A percentile compares a stretch with the other conserved stretches of the same genome.
Conservation (phyloP, 2,329 filamentous ascomycete genomes). For the Harringtonia aguacate region DNA sequence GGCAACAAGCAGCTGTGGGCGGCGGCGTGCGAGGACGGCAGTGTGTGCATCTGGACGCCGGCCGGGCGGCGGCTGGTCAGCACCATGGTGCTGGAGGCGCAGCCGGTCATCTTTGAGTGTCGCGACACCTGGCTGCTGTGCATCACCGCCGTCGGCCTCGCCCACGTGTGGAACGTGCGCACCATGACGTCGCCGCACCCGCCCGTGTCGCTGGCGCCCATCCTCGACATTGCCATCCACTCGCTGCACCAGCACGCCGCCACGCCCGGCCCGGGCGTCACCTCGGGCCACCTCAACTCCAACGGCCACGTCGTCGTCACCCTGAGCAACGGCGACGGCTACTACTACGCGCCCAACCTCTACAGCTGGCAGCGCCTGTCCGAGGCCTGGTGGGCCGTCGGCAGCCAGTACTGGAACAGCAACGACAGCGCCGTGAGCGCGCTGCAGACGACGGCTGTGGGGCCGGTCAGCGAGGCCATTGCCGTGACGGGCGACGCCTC, state of each 20-base stretch:
- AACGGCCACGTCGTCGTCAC: conserved; percentile 81
- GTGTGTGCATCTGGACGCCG: conserved; percentile 82
- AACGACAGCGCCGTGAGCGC: conserved; percentile 83
- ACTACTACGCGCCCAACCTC: conserved; percentile 76
- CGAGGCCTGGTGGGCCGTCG: conserved; percentile 96
- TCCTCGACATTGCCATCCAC: conserved; percentile 77
- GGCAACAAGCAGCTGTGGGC: conserved; percentile 89
- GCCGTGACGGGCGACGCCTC: conserved; percentile 40
- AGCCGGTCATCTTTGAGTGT: conserved; percentile 88
- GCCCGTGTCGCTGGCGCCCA: conserved; percentile 77
- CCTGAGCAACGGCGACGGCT: conserved; percentile 89
- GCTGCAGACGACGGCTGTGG: conserved; percentile 60
- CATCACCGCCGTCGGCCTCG: conserved; percentile 79
- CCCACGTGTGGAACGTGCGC: conserved; percentile 87
- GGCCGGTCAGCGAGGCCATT: conserved; percentile 35
- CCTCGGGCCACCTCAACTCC: conserved; percentile 84
- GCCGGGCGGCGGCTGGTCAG: conserved; percentile 79
- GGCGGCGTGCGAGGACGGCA: conserved; percentile 86
- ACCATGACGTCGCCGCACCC: conserved; percentile 77
- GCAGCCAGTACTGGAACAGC: conserved; percentile 98
- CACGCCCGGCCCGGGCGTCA: conserved; percentile 71
- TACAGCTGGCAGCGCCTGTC: conserved; percentile 92
- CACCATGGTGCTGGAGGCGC: conserved; percentile 77
- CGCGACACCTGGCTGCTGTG: conserved; percentile 82
- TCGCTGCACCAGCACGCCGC: conserved; percentile 65